Evolutionary conservation across 2,329 filamentous ascomycete species (phyloP), one percentile per base, ranked within the genome.

Genomic region (Penicillium brasilianum): DNA sequence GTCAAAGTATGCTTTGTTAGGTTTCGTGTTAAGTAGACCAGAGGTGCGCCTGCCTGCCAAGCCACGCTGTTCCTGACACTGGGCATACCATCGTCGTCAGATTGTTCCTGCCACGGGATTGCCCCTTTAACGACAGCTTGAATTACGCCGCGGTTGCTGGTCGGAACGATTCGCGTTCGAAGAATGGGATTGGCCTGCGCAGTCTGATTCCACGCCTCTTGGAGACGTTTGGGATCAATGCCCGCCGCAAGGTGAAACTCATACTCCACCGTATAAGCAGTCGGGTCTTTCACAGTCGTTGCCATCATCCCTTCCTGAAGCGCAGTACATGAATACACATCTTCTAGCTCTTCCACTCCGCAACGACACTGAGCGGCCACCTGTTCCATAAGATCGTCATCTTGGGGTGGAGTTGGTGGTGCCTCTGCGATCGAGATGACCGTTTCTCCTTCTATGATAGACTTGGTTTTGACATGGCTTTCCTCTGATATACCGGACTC

Each of bases 291-390:
- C 13, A 58, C 22, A 3, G 62, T 65, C 14, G 37, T 22, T 2
- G 62, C 60, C 46, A 65, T 60, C 60, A 65, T 65, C 8, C n/a
- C 62, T 48, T 65, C 62, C 25, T 65, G 62, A 7, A 65, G 58
- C 3, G 62, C 43, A 2, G 62, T 65, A 20, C 60, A 65, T 4
- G 49, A 22, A 32, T 65, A 62, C 14, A 65, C 14, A 18, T 65
- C 62, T 30, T 65, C 62, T 13, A 65, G 11, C 4, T 63, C 62
- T 0, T 58, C 34, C 34, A 36, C 34, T 16, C 34, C 34, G 6
- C 34, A 36, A 36, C 34, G 34, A 36, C 34, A 36, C 34, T 36
- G 34, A 4, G 34, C 34, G 11, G 34, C 34, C 34, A 36, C 34
- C 6, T 36, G 11, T 36, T 36, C 11, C 34, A 36, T 36, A 36